Evolutionary conservation across 495 filamentous ascomycete species (phyloP), one percentile per base, ranked within the genome.

Genomic region (Lophium mytilinum): DNA sequence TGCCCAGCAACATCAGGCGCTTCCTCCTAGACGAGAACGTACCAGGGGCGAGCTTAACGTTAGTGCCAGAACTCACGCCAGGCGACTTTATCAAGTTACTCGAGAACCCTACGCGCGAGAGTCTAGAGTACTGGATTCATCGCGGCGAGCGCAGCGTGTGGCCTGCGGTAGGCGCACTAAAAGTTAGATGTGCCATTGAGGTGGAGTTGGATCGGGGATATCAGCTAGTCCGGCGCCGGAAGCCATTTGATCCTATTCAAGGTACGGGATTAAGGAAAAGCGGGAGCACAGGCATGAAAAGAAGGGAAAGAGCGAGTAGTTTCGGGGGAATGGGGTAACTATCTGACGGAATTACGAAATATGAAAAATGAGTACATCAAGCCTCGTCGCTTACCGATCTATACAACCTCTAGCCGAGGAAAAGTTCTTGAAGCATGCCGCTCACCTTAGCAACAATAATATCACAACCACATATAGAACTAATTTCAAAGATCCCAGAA

Each of bases 11-110:
- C 9, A 75, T 94, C 49, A 83, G 87, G 12, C 78, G 89, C 0
- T 85, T 96, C 50, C 76, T 96, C 2, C 85, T 96, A 21, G 91
- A 95, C 66, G 92, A 97, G 69, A 82, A 80, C 37, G 81, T 96
- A 4, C 91, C 92, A 0, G 89, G 86, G 0, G 82, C 88, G 0
- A 87, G 81, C 60, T 68, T 95, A 35, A 93, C 86, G 8, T 77
- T 97, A 0, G 87, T 95, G 9, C 92, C 92, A 4, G 84, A 92
- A 56, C 75, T 97, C 5, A 80, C 78, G 9, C 68, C 82, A 1
- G 65, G 71, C 3, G 92, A 96, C 64, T 86, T 96, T 57, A 66
- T 83, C 3, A 80, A 83, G 34, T 72, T 97, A 41, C 77, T 96
- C 35, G 87, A 93, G 62, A 87, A 83, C 30, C 92, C 92, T 4